Conservation (phyloP, 495 filamentous ascomycete species). For the Xylaria venustula region DNA sequence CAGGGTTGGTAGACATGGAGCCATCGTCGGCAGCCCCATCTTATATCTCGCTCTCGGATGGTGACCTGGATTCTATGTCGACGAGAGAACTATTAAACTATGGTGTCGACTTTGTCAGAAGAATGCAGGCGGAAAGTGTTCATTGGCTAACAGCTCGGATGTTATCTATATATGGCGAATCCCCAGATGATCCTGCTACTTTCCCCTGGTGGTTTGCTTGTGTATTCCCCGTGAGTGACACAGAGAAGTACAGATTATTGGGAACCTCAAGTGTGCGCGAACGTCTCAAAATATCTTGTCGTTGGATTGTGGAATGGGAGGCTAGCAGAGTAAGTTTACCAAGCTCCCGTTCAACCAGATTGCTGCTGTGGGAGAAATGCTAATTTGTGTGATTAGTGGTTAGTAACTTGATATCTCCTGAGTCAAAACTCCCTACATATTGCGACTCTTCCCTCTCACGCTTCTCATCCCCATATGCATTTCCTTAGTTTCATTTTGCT, state of each 20-base stretch:
- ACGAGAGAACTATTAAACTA: constrained; percentile 67
- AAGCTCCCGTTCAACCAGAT: not conserved
- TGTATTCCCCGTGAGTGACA: constrained; percentile 71
- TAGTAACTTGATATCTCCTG: not conserved
- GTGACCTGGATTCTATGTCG: constrained; percentile 59
- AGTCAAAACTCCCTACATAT: not conserved
- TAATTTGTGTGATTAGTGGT: constrained; percentile 1
- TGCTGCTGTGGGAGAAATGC: not conserved
- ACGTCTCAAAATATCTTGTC: constrained; percentile 72
- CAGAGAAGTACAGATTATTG: constrained; percentile 76
- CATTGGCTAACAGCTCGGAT: constrained; percentile 72
- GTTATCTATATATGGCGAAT: constrained; percentile 70
- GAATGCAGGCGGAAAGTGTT: constrained; percentile 63
- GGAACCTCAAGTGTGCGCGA: constrained; percentile 71
- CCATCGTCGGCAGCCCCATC: constrained; percentile 1
- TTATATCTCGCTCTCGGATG: constrained; percentile 17
- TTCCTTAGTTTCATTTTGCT: not conserved
- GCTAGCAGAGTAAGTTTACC: constrained; percentile 61
- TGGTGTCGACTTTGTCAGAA: constrained; percentile 62
- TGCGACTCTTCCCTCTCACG: not conserved
- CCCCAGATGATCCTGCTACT: constrained; percentile 67
- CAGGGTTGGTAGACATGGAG: not conserved
- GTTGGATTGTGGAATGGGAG: constrained; percentile 74
- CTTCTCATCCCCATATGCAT: not conserved
- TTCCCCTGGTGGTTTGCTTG: constrained; percentile 93